Base-by-base conservation (phyloP, 768 basidiomycete genomes). In the Harrya chromipes region DNA sequence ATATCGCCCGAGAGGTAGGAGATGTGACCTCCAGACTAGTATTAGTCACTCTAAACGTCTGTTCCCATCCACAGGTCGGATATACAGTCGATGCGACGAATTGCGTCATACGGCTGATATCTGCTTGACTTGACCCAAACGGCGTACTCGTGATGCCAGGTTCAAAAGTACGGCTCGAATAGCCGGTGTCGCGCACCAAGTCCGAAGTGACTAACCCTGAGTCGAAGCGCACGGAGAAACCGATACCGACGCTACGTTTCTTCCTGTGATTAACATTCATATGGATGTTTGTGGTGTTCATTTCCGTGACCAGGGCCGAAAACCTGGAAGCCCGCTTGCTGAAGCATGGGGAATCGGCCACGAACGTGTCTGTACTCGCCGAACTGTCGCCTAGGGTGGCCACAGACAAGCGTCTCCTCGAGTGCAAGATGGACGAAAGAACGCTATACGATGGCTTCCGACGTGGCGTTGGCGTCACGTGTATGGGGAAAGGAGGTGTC, bases 291-390 rank as follows among this genome's bases (percentile, higher is more conserved):
- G 38, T 3, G 19, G 23, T 6, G 2, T 43, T 37, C 16, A 26
- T 33, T n/a, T 20, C 20, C 23, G 40, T 31, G 11, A 57, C 20
- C 26, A 53, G 42, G 33, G 43, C n/a, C 0, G 59, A 53, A 19
- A 44, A 16, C 23, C 57, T 49, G 14, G 39, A 52, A 4, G 33
- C n/a, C 13, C 36, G 48, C 40, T 55, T 61, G 37, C 24, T 19
- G 29, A 14, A 43, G 38, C 59, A 61, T 1, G 61, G 58, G 33
- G 61, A 61, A 37, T 61, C 56, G 17, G 50, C 46, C 23, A 64
- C 62, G 24, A 57, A 64, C 6, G 61, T 64, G 31, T 58, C 62
- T 9, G 51, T 54, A 19, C 50, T 61, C 12, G 55, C 38, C 10
- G 62, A 43, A 29, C 40, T 52, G 13, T 64, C 41, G n/a, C 37